Conservation (phyloP, 1,284 basidiomycete species). For the Trametes hirsuta region DNA sequence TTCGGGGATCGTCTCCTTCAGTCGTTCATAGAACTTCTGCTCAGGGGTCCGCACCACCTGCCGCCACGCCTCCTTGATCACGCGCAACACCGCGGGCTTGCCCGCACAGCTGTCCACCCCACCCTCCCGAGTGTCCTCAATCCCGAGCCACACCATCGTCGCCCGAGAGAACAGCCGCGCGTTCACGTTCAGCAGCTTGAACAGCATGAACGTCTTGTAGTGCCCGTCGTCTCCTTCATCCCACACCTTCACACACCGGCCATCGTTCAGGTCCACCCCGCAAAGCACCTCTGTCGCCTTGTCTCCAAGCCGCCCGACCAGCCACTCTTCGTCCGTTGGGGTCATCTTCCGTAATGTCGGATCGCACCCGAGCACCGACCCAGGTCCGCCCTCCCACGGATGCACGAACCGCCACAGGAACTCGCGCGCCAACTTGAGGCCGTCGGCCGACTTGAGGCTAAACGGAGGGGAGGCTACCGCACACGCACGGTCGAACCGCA, state of each 20-base stretch:
- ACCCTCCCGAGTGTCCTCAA: constrained; percentile 2
- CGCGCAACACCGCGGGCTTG: neutral
- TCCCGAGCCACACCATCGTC: constrained; percentile 13
- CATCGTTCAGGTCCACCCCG: constrained; percentile 1
- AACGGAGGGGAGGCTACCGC: constrained; percentile 5
- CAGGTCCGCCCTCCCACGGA: constrained; percentile 5
- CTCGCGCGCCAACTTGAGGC: constrained; percentile 3
- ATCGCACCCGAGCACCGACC: constrained; percentile 15
- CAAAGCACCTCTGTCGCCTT: neutral
- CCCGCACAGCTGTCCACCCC: neutral
- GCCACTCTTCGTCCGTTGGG: neutral
- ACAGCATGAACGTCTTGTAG: constrained; percentile 1
- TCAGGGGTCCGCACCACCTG: constrained; percentile 5
- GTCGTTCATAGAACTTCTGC: constrained; percentile 10
- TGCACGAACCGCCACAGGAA: constrained; percentile 24
- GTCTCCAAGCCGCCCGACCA: neutral
- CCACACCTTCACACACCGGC: neutral
- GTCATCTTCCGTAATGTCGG: constrained; percentile 7
- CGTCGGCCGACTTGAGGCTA: neutral
- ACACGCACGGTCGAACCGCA: constrained; percentile 20
- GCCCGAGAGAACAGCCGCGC: constrained; percentile 19
- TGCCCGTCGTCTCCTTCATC: neutral
- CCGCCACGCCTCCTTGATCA: constrained; percentile 25
- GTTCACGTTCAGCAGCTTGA: constrained; percentile 14
- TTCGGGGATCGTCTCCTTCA: neutral